Percentiles rank a stretch among this genome's conserved stretches.
Conservation (phyloP, 495 filamentous ascomycete species). For the Chaetomium fimeti region DNA sequence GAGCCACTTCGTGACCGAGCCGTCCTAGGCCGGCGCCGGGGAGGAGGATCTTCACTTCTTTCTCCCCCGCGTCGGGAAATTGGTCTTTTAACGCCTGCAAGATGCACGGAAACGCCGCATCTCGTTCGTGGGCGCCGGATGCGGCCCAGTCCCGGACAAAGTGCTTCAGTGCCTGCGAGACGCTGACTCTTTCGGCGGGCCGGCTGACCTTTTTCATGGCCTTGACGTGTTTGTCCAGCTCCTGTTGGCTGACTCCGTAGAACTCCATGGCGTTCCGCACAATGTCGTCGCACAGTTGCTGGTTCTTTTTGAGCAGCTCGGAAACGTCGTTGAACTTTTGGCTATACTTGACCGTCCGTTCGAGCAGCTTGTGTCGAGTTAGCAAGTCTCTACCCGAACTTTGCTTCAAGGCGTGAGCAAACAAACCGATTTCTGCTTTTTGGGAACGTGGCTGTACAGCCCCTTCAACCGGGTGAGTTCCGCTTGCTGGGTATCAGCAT, state of each 20-base stretch:
- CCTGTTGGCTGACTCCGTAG: conserved; percentile 33
- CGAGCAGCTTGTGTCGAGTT: conserved; percentile 4
- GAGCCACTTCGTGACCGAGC: conserved; percentile 44
- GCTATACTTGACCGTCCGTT: conserved; percentile 26
- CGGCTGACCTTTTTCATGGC: conserved; percentile 24
- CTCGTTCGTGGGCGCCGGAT: conserved; percentile 42
- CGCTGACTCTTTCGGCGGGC: conserved; percentile 35
- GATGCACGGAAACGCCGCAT: conserved; percentile 41
- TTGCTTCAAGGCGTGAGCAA: background rate
- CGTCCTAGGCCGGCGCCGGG: conserved; percentile 48
- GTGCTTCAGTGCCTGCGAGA: conserved; percentile 48
- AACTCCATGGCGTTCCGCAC: conserved; percentile 30
- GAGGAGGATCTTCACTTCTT: conserved; percentile 36
- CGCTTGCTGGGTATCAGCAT: conserved; percentile 29
- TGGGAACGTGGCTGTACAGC: conserved; percentile 30
- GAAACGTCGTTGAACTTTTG: conserved; percentile 31
- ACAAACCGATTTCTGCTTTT: conserved; percentile 28
- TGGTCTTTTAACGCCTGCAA: conserved; percentile 31
- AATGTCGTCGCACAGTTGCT: conserved; percentile 32
- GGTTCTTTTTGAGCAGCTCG: conserved; percentile 30
- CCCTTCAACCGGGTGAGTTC: conserved; percentile 30
- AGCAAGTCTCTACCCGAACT: background rate
- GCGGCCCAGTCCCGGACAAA: conserved; percentile 50
- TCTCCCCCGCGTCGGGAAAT: conserved; percentile 16
- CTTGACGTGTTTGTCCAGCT: conserved; percentile 33